Percentiles rank a stretch among this genome's conserved stretches.
These are phyloP conservation scores for Stephania japonica DNA, from an alignment of 164 flowering plant genomes.

Conservation along the genomic window DNA sequence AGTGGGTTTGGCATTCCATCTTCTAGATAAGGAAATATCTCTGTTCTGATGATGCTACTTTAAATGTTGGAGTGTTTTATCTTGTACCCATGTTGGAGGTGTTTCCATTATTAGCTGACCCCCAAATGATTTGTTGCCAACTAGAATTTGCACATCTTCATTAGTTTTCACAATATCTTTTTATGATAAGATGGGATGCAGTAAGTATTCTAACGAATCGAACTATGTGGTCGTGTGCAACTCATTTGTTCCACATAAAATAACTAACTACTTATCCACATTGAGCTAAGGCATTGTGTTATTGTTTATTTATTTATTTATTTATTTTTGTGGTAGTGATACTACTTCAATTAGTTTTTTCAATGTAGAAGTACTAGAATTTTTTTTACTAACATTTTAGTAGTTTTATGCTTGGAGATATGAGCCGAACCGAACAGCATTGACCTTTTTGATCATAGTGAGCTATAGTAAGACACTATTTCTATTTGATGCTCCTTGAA, in stretches of 20 bases:
- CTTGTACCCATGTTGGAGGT: slow-evolving; percentile 91
- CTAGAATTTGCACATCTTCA: neutral
- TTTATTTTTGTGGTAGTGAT: no score
- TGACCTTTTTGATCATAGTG: no score
- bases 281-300: no score
- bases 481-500: neutral
- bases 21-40: no score
- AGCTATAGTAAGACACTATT: slow-evolving; percentile 69
- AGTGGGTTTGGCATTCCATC: no score
- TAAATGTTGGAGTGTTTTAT: slow-evolving; percentile 97
- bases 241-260: neutral
- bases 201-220: neutral
- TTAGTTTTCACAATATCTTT: neutral
- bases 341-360: neutral
- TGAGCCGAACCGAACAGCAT: slow-evolving; percentile 90
- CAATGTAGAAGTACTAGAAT: neutral
- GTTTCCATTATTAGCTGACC: slow-evolving; percentile 68
- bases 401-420: slow-evolving; percentile 45
- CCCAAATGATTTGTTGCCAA: neutral
- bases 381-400: slow-evolving; percentile 12
- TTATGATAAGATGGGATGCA: neutral
- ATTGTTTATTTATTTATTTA: no score
- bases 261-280: no score
- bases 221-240: neutral
- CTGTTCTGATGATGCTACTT: no score